Conservation (phyloP, 2,329 filamentous ascomycete species). For the Juglanconis juglandina region DNA sequence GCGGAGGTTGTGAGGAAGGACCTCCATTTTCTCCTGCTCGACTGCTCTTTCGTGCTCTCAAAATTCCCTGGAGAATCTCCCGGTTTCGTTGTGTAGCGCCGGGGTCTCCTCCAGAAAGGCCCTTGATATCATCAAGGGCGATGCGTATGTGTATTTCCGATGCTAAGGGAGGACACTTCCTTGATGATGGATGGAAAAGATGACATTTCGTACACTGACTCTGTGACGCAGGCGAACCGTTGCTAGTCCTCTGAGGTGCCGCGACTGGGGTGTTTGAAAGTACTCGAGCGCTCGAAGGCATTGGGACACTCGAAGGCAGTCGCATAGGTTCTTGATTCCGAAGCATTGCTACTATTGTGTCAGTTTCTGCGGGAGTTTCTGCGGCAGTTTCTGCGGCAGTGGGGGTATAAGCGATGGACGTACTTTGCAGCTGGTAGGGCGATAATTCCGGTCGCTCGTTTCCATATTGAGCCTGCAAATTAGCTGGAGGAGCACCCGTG, state of each 20-base stretch:
- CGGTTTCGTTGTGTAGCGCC: not conserved
- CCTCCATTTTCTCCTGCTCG: not conserved
- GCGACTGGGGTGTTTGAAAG: not conserved
- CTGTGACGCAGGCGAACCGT: slow-evolving; percentile 41
- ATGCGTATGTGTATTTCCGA: slow-evolving; percentile 60
- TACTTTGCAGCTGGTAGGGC: not conserved
- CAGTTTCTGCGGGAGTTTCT: not conserved
- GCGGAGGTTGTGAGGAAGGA: not conserved
- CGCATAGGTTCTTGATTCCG: not conserved
- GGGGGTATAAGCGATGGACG: not conserved
- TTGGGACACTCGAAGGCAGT: not conserved
- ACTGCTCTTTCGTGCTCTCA: slow-evolving; percentile 1
- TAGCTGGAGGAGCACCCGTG: not conserved
- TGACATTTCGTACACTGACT: slow-evolving; percentile 65
- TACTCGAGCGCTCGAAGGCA: not conserved
- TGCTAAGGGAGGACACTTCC: slow-evolving; percentile 59
- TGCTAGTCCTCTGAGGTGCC: not conserved
- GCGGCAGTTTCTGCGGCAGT: not conserved
- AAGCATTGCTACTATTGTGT: not conserved
- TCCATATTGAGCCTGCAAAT: not conserved
- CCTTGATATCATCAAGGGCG: slow-evolving; percentile 61
- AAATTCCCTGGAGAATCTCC: slow-evolving; percentile 7
- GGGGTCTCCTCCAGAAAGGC: slow-evolving; percentile 19
- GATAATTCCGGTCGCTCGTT: not conserved
- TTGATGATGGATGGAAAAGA: slow-evolving; percentile 53